Percentiles rank a stretch among this genome's conserved stretches.
Evolutionary conservation across 2,329 filamentous ascomycete genomes (phyloP).

Genomic region (Ophiostoma pallidulum): DNA sequence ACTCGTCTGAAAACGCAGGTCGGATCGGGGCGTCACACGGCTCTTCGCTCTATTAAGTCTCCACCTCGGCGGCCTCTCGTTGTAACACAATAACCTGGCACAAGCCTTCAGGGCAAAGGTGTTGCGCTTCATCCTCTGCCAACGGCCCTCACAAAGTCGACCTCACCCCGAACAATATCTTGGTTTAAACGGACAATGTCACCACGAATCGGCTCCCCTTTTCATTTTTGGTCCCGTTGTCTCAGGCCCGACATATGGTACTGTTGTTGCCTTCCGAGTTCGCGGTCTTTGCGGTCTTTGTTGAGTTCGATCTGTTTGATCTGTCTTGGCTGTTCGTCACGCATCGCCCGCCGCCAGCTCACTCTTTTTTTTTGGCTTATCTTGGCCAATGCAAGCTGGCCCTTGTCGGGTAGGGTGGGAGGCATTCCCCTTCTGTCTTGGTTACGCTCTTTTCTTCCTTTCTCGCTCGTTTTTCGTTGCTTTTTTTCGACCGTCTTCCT

Average conservation of each 20-base stretch:
- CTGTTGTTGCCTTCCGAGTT: no score
- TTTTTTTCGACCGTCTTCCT: neutral
- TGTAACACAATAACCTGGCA: no score
- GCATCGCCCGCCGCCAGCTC: neutral
- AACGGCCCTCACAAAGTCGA: neutral
- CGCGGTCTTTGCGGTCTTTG: no score
- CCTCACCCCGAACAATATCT: conserved; percentile 1
- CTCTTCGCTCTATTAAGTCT: conserved; percentile 2
- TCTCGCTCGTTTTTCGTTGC: neutral
- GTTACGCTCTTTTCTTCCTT: neutral
- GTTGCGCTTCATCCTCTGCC: neutral
- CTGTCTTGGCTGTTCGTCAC: conserved; percentile 3
- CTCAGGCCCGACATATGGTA: no score
- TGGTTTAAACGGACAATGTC: neutral
- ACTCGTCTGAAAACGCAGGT: conserved; percentile 14
- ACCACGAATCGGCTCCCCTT: no score
- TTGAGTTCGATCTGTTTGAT: neutral
- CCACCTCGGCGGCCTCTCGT: neutral
- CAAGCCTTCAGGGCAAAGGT: no score
- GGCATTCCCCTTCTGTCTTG: neutral
- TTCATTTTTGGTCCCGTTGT: neutral
- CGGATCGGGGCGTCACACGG: conserved; percentile 6
- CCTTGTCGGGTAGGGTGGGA: neutral
- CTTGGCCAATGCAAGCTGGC: neutral
- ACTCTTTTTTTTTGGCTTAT: neutral